Conservation (phyloP, 208 protist species). For the Trypanosoma mega region DNA sequence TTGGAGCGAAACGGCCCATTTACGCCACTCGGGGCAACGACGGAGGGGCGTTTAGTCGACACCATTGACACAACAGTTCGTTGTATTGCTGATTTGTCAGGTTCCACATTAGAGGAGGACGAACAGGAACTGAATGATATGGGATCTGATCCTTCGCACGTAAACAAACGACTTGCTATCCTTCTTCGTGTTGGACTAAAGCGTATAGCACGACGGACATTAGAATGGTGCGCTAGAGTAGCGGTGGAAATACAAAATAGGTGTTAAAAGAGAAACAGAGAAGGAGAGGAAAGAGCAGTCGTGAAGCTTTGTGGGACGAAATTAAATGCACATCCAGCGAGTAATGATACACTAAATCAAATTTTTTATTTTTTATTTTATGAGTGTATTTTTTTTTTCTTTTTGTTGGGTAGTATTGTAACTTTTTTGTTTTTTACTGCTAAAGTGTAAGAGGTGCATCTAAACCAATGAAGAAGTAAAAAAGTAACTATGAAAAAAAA, state of each 20-base stretch:
- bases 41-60: constrained; percentile 54
- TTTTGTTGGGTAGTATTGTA: too few relatives aligned
- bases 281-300: too few relatives aligned
- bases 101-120: constrained; percentile 67
- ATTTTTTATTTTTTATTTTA: too few relatives aligned
- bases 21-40: constrained; percentile 33
- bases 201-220: constrained; percentile 47
- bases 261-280: constrained; percentile 1
- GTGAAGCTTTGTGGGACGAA: too few relatives aligned
- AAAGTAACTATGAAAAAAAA: too few relatives aligned
- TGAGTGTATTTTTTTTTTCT: too few relatives aligned
- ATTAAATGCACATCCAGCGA: too few relatives aligned
- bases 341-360: too few relatives aligned
- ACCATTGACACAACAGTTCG: constrained; percentile 46
- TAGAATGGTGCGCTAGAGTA: constrained; percentile 48
- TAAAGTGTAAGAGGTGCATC: too few relatives aligned
- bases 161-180: constrained; percentile 50
- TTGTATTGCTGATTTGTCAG: constrained; percentile 59
- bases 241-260: neutral
- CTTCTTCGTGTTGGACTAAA: constrained; percentile 76
- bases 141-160: constrained; percentile 11
- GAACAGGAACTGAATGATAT: constrained; percentile 35
- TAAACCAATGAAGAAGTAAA: too few relatives aligned
- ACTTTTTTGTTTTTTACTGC: too few relatives aligned
- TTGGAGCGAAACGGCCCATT: constrained; percentile 74